Evolutionary conservation across 306 rosid genomes (phyloP), one percentile per base, ranked within the genome.

Genomic region (Arachis hypogaea): DNA sequence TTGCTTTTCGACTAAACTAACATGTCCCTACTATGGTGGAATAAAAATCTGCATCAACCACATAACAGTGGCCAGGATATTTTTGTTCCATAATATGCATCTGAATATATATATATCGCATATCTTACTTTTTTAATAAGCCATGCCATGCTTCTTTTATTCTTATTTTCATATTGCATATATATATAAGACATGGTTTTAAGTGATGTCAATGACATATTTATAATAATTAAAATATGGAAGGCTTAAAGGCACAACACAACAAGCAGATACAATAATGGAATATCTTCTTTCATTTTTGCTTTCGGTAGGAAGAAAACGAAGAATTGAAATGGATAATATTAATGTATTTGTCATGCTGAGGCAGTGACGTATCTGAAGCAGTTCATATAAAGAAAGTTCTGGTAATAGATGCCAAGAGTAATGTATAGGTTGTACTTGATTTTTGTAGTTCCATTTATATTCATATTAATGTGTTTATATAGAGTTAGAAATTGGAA

Each of bases 161-260:
- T 78, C 18, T 49, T 71, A 36, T 41, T 72, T 30, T 60, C 55
- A 43, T 11, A 45, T 52, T 73, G 38, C 38, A 49, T 76, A 71
- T 72, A 78, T 4, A 49, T 76, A 71, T 72, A 78, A 68, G 64
- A 36, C 33, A 42, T 66, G 76, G 76, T 63, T 80, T 85, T 51
- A 75, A 75, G 80, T 83, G 76, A 83, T 69, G 78, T 78, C 77
- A 69, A 78, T 73, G 54, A 65, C 36, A 84, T 11, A 9, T 67
- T 59, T 11, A 28, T 1, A 11, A 5, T n/a, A 2, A 59, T 9
- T 4, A 59, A 36, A 14, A 65, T 38, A 66, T 1, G 16, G 1
- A 59, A 33, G 38, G 38, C 6, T 49, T 7, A 66, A 7, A 41
- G 63, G 61, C 60, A 54, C 54, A 67, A 73, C 63, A 74, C 80